phyloP scores from a whole-genome alignment of 208 protist species.

The Acanthamoeba polyphaga region DNA sequence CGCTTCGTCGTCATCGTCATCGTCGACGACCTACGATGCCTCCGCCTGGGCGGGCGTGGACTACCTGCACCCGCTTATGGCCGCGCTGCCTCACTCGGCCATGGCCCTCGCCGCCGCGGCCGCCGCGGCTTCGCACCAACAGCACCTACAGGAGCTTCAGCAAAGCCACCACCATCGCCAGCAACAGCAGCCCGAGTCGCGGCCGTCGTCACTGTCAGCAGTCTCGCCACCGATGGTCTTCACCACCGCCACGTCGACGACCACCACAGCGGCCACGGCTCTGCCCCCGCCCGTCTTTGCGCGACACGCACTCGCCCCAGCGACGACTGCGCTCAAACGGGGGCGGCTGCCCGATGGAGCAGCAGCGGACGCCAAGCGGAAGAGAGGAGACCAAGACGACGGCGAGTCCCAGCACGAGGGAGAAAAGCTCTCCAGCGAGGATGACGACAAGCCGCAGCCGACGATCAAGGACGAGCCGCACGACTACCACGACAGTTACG shows the following conservation, averaged over 20 bases:
- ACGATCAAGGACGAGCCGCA: slow-evolving; percentile 6
- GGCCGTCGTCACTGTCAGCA: not conserved
- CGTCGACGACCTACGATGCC: not conserved
- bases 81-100: not conserved
- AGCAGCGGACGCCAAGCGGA: not conserved
- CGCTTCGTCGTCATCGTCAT: not conserved
- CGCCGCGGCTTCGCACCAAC: not conserved
- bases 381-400: not conserved
- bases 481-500: not conserved
- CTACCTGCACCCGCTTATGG: not conserved
- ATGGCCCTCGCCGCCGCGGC: not conserved
- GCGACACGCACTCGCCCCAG: not conserved
- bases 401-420: not conserved
- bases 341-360: not conserved
- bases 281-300: not conserved
- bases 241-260: not conserved
- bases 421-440: not conserved
- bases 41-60: not conserved
- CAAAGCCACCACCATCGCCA: not conserved
- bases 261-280: not conserved
- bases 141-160: not conserved
- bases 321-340: no score
- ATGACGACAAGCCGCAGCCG: not conserved
- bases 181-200: not conserved
- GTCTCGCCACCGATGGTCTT: not conserved